A percentile compares a stretch with the other conserved stretches of the same genome.
These are phyloP conservation scores for Eimeria necatrix DNA, from an alignment of 169 alveolate genomes.

Conservation along the genomic window DNA sequence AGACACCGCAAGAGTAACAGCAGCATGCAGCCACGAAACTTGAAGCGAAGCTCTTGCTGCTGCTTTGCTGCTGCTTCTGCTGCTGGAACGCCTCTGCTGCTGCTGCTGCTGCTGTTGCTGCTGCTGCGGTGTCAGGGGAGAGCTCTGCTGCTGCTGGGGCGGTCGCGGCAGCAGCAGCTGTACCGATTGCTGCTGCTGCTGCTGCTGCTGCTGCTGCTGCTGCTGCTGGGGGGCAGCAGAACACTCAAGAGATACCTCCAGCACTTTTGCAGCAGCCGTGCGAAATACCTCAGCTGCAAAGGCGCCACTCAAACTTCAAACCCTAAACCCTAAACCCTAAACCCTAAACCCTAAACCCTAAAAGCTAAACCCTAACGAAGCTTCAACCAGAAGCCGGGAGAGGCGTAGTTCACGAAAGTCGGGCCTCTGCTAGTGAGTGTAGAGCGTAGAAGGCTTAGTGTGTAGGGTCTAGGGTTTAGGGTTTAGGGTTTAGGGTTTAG, in stretches of 20 bases:
- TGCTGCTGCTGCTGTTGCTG: constrained; percentile 44
- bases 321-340: constrained; percentile 44
- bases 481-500: neutral
- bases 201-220: constrained; percentile 32
- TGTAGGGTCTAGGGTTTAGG: neutral
- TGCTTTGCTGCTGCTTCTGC: constrained; percentile 16
- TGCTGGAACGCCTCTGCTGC: constrained; percentile 9
- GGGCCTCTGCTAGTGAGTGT: no score
- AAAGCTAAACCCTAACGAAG: neutral
- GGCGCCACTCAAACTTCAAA: neutral
- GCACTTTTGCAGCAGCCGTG: neutral
- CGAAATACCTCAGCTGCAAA: constrained; percentile 38
- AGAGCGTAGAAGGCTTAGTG: neutral
- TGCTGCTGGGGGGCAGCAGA: constrained; percentile 46
- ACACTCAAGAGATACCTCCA: neutral
- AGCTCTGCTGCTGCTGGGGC: neutral
- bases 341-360: constrained; percentile 25
- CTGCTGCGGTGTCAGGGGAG: neutral
- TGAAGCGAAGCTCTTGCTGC: constrained; percentile 11
- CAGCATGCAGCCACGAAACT: constrained; percentile 54
- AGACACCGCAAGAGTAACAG: constrained; percentile 29
- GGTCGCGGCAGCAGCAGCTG: no score
- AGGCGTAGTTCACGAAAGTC: no score
- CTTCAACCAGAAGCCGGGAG: no score
- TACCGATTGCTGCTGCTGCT: neutral